These are phyloP conservation scores for Hyaloperonospora arabidopsidis DNA, from an alignment of 352 stramenopile species.

Conservation along the genomic window DNA sequence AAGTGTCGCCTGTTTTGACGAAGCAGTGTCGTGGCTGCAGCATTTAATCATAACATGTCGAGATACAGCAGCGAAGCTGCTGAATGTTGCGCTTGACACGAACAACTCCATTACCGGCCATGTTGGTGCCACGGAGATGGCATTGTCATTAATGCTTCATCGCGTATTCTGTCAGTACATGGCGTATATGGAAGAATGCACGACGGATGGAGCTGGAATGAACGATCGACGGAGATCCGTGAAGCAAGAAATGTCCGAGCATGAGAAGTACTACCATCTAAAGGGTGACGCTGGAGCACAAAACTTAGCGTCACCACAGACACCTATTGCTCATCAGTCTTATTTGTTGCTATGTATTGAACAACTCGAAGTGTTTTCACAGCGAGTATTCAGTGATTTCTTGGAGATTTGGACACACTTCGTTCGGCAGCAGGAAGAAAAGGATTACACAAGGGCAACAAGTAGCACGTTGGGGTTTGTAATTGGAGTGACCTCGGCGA, in stretches of 20 bases:
- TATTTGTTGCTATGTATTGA: constrained; percentile 72
- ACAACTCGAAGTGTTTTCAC: constrained; percentile 56
- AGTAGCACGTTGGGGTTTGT: constrained; percentile 45
- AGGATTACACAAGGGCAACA: background rate
- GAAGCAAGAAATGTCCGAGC: constrained; percentile 14
- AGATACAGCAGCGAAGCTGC: constrained; percentile 9
- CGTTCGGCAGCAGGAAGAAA: constrained; percentile 18
- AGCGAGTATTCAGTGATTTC: constrained; percentile 57
- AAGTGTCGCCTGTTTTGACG: constrained; percentile 32
- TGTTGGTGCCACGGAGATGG: constrained; percentile 37
- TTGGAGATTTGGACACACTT: constrained; percentile 66
- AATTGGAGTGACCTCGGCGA: constrained; percentile 56
- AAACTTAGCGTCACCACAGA: background rate
- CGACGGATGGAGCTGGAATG: constrained; percentile 5
- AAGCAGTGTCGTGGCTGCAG: constrained; percentile 42
- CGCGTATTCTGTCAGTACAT: constrained; percentile 29
- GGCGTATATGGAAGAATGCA: constrained; percentile 18
- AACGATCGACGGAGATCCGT: constrained; percentile 19
- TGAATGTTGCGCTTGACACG: constrained; percentile 12
- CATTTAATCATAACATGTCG: constrained; percentile 27
- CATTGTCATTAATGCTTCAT: constrained; percentile 44
- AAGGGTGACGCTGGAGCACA: constrained; percentile 7
- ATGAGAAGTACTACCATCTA: constrained; percentile 36
- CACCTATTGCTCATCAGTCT: constrained; percentile 14
- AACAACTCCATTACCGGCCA: constrained; percentile 10